Evolutionary conservation across 2,329 filamentous ascomycete species (phyloP).

Genomic region (Bipolaris cookei): DNA sequence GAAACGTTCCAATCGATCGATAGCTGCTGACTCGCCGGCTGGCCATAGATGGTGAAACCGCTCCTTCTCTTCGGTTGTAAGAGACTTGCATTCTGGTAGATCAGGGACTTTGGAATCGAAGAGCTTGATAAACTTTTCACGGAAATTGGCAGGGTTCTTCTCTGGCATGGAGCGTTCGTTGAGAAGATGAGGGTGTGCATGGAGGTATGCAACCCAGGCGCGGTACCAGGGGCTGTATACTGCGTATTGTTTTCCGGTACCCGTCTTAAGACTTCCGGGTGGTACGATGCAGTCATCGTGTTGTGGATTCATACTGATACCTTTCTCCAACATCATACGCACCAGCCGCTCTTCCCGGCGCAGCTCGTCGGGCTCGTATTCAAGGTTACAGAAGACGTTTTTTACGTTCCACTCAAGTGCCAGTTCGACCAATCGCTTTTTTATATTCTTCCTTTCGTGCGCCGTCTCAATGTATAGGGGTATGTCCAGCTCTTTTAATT

Average conservation of each 20-base stretch:
- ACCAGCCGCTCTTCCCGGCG: constrained; percentile 75
- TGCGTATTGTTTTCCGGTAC: constrained; percentile 77
- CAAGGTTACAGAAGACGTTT: constrained; percentile 81
- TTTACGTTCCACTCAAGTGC: constrained; percentile 74
- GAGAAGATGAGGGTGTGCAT: constrained; percentile 71
- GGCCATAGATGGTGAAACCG: constrained; percentile 53
- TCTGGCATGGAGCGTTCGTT: constrained; percentile 64
- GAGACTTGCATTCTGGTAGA: constrained; percentile 66
- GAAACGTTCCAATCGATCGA: constrained; percentile 51
- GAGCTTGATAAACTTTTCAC: constrained; percentile 55
- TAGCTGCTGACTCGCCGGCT: constrained; percentile 54
- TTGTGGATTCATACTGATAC: constrained; percentile 71
- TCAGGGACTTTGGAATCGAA: constrained; percentile 43
- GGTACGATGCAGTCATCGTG: constrained; percentile 85
- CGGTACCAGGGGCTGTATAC: constrained; percentile 86
- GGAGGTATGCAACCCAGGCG: constrained; percentile 75
- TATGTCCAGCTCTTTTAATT: constrained; percentile 74
- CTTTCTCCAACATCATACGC: constrained; percentile 64
- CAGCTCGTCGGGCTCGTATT: constrained; percentile 92
- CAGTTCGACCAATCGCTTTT: constrained; percentile 67
- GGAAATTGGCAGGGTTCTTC: constrained; percentile 60
- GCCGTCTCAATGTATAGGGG: constrained; percentile 79
- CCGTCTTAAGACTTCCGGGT: constrained; percentile 71
- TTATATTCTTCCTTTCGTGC: constrained; percentile 67
- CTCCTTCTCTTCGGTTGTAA: constrained; percentile 54